Percentiles rank a stretch among this genome's conserved stretches.
phyloP scores from a whole-genome alignment of 345 rosid species.

The Clarkia xantiana region DNA sequence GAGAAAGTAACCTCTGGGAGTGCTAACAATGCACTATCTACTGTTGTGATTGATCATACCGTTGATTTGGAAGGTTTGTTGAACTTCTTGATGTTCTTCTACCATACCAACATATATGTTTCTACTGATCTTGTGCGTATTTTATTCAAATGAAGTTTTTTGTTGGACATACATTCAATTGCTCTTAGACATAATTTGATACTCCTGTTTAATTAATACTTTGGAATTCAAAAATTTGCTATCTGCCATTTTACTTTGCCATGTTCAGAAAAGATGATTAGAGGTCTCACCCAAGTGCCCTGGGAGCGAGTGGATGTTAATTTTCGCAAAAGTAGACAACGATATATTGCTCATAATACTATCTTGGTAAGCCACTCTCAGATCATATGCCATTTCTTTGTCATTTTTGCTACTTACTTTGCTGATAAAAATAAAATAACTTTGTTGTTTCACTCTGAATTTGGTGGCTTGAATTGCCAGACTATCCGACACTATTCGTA shows the following conservation, averaged over 20 bases:
- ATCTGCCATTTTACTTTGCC: neutral
- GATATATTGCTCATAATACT: constrained; percentile 67
- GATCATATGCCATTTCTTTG: neutral
- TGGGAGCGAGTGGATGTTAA: constrained; percentile 95
- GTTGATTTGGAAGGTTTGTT: constrained; percentile 66
- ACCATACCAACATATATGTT: too few species aligned
- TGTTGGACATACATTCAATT: too few species aligned
- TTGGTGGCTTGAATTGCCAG: too few species aligned
- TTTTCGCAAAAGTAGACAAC: constrained; percentile 72
- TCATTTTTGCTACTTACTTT: neutral
- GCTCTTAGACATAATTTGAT: too few species aligned
- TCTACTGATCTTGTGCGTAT: neutral
- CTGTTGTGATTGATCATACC: constrained; percentile 20
- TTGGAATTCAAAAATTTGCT: too few species aligned
- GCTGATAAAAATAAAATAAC: neutral
- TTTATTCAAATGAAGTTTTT: too few species aligned
- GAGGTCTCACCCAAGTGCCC: constrained; percentile 58
- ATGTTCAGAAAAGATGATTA: constrained; percentile 66
- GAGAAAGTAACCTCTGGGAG: constrained; percentile 22
- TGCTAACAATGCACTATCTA: constrained; percentile 12
- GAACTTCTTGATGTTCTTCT: constrained; percentile 6
- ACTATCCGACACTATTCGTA: too few species aligned
- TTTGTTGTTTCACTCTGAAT: too few species aligned
- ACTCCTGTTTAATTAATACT: too few species aligned
- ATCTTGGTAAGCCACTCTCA: constrained; percentile 54